These are phyloP conservation scores for Barbarea vulgaris DNA, from an alignment of 345 rosid species.

Conservation along the genomic window DNA sequence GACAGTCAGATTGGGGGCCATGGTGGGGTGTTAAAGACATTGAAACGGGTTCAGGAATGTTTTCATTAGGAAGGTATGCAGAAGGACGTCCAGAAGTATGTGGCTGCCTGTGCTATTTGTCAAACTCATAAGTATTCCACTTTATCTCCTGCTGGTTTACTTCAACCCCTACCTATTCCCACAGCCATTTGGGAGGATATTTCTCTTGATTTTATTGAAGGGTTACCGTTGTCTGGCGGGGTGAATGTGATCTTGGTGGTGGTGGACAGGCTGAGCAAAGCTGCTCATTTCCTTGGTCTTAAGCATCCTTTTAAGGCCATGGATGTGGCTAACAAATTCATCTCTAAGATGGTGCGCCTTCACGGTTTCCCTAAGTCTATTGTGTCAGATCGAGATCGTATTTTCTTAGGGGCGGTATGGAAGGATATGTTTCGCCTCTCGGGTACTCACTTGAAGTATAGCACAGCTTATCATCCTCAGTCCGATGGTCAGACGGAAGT, in stretches of 20 bases:
- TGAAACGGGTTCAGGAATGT: not conserved
- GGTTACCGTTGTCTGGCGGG: not conserved
- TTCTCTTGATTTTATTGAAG: not conserved
- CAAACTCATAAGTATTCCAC: not conserved
- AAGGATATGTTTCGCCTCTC: fast-evolving
- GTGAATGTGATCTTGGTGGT: not conserved
- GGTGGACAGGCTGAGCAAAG: not conserved
- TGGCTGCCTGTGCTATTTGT: fast-evolving
- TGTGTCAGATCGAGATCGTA: not conserved
- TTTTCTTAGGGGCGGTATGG: not conserved
- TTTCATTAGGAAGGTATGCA: not conserved
- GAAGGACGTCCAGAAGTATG: not conserved
- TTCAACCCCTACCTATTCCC: not conserved
- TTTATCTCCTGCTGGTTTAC: fast-evolving
- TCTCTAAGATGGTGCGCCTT: fast-evolving
- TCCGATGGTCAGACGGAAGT: not conserved
- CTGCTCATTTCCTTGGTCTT: not conserved
- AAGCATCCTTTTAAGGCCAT: not conserved
- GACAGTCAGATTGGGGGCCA: not conserved
- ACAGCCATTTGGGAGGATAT: not conserved
- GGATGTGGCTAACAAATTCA: not conserved
- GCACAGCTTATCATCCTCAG: not conserved
- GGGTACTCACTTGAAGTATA: not conserved
- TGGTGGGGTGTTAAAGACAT: not conserved
- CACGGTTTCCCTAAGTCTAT: not conserved